Base-by-base conservation (phyloP, 768 basidiomycete genomes). In the Mrakia frigida region DNA sequence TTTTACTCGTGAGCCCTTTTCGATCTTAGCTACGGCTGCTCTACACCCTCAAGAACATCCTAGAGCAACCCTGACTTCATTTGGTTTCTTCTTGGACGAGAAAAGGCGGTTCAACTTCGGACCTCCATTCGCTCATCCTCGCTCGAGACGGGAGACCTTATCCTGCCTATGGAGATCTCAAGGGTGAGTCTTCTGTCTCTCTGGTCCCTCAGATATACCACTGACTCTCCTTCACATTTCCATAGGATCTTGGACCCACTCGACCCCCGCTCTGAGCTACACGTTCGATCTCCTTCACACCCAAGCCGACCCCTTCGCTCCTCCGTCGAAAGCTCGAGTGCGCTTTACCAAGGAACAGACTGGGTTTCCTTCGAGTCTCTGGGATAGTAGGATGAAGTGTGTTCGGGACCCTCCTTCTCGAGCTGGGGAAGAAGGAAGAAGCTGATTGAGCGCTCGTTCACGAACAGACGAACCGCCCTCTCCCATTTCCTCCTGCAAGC, bases 401-500 rank as follows among this genome's bases (percentile, higher is more conserved):
- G 63, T 21, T 25, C 25, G 13, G 9, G 13, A 43, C 5, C 43
- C 10, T 43, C 43, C 25, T 11, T 1, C 16, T 37, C 5, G 37
- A 35, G 23, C 23, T 13, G 6, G 9, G 10, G 10, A 6, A 2
- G 10, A 63, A 63, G 35, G 43, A 43, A 2, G 3, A 31, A 21
- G 35, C 61, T 33, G 35, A 33, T 10, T 13, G 61, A 6, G 37
- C 31, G 18, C 67, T 25, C 25, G 6, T 43, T 37, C 39, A 6
- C 67, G 13, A 2, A 1, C 18, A 69, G 67, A 43, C 67, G 67
- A 39, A 69, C 41, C 3, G 67, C 67, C 28, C 67, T 69, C n/a
- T 46, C 67, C 35, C 67, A 69, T 14, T 69, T 39, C 67, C 67
- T 69, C 37, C 67, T 69, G 6, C 41, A 46, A n/a, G 67, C 67